Evolutionary conservation across 2,329 filamentous ascomycete species (phyloP).

Genomic region (Aureobasidium pullulans): DNA sequence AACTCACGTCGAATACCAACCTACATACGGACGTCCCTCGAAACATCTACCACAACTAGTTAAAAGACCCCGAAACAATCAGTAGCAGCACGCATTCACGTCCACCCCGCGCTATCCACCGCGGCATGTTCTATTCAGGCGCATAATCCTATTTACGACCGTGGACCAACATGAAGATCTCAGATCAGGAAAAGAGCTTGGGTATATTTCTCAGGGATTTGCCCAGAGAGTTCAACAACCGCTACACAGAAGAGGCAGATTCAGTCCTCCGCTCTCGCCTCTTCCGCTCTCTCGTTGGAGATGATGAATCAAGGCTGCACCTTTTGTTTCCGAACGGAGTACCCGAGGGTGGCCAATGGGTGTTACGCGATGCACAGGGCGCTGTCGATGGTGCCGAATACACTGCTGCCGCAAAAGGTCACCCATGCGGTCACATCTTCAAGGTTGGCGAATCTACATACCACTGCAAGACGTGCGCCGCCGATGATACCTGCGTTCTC

Average conservation of each 20-base stretch:
- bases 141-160: neutral
- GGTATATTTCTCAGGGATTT: conserved; percentile 74
- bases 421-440: conserved; percentile 96
- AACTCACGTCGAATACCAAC: neutral
- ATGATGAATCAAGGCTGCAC: conserved; percentile 64
- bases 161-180: conserved; percentile 24
- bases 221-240: conserved; percentile 64
- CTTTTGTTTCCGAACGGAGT: conserved; percentile 73
- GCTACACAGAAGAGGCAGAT: conserved; percentile 65
- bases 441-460: conserved; percentile 90
- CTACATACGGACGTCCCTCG: neutral
- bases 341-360: conserved; percentile 45
- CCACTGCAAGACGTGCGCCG: conserved; percentile 85
- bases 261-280: conserved; percentile 68
- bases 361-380: conserved; percentile 79
- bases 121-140: conserved; percentile 10
- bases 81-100: neutral
- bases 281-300: conserved; percentile 78
- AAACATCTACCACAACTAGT: neutral
- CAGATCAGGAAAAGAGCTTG: conserved; percentile 56
- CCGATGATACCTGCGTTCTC: conserved; percentile 90
- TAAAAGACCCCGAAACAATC: neutral
- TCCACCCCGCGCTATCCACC: neutral
- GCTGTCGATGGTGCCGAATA: conserved; percentile 94
- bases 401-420: conserved; percentile 81